Base-by-base conservation (phyloP, 805 yeast species). In the Starmerella vitae region DNA sequence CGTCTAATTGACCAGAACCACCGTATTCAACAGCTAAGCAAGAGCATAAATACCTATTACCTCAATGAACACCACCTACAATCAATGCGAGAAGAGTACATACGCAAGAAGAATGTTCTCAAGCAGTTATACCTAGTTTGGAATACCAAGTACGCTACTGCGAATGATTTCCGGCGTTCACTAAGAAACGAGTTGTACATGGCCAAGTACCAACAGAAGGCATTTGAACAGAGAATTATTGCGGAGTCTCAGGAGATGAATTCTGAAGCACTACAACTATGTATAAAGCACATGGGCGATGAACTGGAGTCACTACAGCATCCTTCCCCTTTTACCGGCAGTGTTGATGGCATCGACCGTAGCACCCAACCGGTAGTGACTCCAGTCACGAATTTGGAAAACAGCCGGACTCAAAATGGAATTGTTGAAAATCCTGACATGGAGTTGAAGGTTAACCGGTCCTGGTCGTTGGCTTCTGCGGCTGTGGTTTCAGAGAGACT, bases 81-180 rank as follows among this genome's bases (percentile, higher is more conserved):
- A 2, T 24, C 30, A 5, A 33, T 47, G 15, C 20, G 18, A 26
- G 28, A 24, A 3, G 50, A 46, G 26, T 34, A 24, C 22, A 1
- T 9, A 7, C 33, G 33, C 10, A 20, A 32, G n/a, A 15, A 28
- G 18, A 3, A 3, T 4, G 22, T 26, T 22, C 39, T 33, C 3
- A 27, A 8, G 13, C 29, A 25, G 5, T 37, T 36, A 5, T 9
- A 14, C 5, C 20, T 19, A n/a, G 5, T 22, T 6, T 47, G 47
- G 47, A 20, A 36, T 9, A 10, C 20, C 2, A 29, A 33, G n/a
- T 47, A 47, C 22, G 35, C 36, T 1, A 43, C 49, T 2, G 50
- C 50, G 3, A 12, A 40, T 5, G 48, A 37, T 18, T 21, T 13
- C 22, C 39, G 43, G 18, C 41, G 38, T 8, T 14, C 12, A 12